Percentiles rank a stretch among this genome's conserved stretches.
phyloP scores from a whole-genome alignment of 1,284 basidiomycete genomes.

The Tilletia indica region DNA sequence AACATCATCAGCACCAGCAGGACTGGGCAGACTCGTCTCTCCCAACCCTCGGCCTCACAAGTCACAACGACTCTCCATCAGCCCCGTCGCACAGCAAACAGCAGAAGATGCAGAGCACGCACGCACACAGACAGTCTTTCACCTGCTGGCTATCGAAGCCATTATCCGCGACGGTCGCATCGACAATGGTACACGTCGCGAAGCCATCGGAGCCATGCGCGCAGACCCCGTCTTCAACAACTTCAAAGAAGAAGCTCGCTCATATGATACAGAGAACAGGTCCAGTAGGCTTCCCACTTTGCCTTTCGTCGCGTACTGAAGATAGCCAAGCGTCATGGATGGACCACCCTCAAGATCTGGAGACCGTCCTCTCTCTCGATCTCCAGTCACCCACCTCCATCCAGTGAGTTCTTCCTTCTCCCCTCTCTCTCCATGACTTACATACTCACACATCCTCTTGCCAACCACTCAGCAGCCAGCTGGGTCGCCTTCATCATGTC shows the following conservation, averaged over 20 bases:
- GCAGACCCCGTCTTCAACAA: constrained; percentile 44
- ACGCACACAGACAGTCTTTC: constrained; percentile 33
- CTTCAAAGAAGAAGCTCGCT: constrained; percentile 47
- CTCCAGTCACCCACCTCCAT: constrained; percentile 29
- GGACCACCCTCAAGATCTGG: constrained; percentile 48
- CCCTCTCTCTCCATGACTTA: constrained; percentile 3
- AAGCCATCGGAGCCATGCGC: constrained; percentile 37
- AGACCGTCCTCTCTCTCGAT: constrained; percentile 42
- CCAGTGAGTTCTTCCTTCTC: constrained; percentile 2
- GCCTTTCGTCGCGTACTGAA: constrained; percentile 44
- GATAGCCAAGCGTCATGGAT: constrained; percentile 39
- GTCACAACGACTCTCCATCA: constrained; percentile 46
- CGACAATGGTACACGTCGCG: constrained; percentile 40
- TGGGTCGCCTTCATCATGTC: constrained; percentile 52
- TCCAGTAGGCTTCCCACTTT: constrained; percentile 46
- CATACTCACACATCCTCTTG: constrained; percentile 33
- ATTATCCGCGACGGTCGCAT: constrained; percentile 43
- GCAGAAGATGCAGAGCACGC: constrained; percentile 37
- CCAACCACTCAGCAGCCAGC: too few relatives aligned
- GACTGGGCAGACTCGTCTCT: constrained; percentile 16
- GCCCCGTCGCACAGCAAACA: constrained; percentile 36
- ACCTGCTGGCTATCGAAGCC: constrained; percentile 42
- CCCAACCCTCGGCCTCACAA: constrained; percentile 15
- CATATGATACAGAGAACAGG: constrained; percentile 51
- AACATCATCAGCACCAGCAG: too few relatives aligned